Evolutionary conservation across 352 stramenopile genomes (phyloP).

Genomic region (Pythium insidiosum): DNA sequence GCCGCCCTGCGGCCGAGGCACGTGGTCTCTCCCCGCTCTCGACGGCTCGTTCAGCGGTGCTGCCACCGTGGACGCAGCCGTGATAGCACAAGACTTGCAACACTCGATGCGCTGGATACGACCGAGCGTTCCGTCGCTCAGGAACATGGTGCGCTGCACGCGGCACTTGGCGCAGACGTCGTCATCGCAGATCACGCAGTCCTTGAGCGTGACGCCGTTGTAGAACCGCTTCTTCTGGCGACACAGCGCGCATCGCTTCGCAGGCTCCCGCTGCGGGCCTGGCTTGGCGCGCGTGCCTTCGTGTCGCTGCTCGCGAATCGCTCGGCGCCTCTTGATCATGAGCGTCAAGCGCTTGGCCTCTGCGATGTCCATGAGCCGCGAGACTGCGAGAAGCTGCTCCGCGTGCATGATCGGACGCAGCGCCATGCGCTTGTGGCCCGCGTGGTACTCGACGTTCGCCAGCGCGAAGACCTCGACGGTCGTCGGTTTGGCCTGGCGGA

Average conservation of each 20-base stretch:
- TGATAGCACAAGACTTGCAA: conserved; percentile 30
- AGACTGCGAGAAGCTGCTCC: conserved; percentile 36
- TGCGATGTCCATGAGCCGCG: conserved; percentile 33
- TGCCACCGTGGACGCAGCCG: too few relatives aligned
- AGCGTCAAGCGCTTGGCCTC: conserved; percentile 47
- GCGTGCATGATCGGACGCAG: conserved; percentile 31
- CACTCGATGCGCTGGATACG: conserved; percentile 19
- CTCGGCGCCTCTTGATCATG: conserved; percentile 23
- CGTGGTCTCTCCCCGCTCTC: too few relatives aligned
- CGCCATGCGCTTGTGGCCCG: conserved; percentile 27
- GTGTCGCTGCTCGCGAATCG: conserved; percentile 24
- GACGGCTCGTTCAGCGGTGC: too few relatives aligned
- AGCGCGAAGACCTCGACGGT: conserved; percentile 60
- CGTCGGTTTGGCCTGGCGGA: conserved; percentile 40
- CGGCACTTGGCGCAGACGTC: conserved; percentile 40
- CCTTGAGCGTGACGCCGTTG: conserved; percentile 18
- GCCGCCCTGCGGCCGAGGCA: too few relatives aligned
- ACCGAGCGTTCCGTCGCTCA: conserved; percentile 19
- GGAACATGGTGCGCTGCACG: conserved; percentile 32
- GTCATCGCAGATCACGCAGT: conserved; percentile 37
- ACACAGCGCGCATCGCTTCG: conserved; percentile 26
- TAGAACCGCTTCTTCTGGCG: conserved; percentile 25
- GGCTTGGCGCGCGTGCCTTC: conserved; percentile 7
- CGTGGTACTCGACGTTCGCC: conserved; percentile 38
- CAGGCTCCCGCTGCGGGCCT: too few relatives aligned